These are phyloP conservation scores for Streptanthus diversifolius DNA, from an alignment of 345 rosid genomes.

Conservation along the genomic window DNA sequence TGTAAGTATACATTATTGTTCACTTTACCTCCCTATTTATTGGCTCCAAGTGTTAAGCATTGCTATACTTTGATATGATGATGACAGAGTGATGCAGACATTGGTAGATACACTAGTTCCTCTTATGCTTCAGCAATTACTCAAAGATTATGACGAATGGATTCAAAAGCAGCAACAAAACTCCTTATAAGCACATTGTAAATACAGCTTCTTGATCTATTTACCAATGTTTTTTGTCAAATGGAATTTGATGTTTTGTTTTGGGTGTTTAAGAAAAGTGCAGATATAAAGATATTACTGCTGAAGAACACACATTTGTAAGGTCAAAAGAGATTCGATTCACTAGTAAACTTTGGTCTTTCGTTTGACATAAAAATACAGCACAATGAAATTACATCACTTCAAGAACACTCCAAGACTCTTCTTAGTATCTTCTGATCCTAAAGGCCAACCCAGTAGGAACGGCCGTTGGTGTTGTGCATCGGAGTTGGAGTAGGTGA, in stretches of 20 bases:
- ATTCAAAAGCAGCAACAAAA: conserved; percentile 34
- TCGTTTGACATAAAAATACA: conserved; percentile 15
- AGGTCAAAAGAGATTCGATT: background rate
- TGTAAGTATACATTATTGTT: conserved; percentile 43
- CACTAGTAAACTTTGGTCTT: conserved; percentile 19
- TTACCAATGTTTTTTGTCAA: background rate
- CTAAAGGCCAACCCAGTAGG: conserved; percentile 96
- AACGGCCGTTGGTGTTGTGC: conserved; percentile 94
- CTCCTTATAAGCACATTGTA: background rate
- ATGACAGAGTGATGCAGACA: conserved; percentile 75
- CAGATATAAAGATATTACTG: background rate
- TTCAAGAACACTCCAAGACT: background rate
- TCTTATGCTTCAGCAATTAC: conserved; percentile 54
- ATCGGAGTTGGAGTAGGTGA: conserved; percentile 61
- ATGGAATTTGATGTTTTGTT: background rate
- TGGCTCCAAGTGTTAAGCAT: background rate
- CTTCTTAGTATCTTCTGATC: background rate
- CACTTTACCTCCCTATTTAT: background rate
- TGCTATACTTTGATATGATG: background rate
- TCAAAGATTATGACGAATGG: conserved; percentile 64
- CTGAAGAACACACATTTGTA: background rate
- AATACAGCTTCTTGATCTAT: background rate
- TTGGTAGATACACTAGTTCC: conserved; percentile 70
- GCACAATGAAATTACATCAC: conserved; percentile 15
- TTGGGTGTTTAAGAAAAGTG: background rate